These are phyloP conservation scores for Beauveria sp. DNA, from an alignment of 2,329 filamentous ascomycete species.

Conservation along the genomic window DNA sequence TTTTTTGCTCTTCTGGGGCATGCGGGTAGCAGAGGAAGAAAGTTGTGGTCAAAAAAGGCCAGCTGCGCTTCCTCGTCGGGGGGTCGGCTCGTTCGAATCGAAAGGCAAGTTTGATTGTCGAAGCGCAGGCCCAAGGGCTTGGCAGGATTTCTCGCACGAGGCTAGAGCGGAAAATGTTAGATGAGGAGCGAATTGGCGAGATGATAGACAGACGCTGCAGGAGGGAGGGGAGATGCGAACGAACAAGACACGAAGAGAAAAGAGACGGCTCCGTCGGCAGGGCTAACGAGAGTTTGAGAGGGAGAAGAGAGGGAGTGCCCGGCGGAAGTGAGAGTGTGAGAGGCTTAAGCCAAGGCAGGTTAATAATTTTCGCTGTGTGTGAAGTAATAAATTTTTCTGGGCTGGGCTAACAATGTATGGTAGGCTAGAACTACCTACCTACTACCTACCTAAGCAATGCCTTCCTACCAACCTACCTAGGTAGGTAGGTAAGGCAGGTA, in stretches of 20 bases:
- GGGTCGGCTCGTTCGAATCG: slow-evolving; percentile 5
- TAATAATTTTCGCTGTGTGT: slow-evolving; percentile 31
- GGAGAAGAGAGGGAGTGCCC: not conserved
- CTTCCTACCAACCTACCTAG: not conserved
- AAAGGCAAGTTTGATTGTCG: not conserved
- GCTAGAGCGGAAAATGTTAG: not conserved
- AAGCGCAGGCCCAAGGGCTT: not conserved
- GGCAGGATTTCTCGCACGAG: not conserved
- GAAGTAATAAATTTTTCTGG: slow-evolving; percentile 35
- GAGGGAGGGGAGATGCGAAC: not conserved
- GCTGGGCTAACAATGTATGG: slow-evolving; percentile 12
- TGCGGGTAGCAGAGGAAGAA: slow-evolving; percentile 3
- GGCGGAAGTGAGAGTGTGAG: not conserved
- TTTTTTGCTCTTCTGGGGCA: not conserved
- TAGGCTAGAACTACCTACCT: not conserved
- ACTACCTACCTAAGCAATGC: not conserved
- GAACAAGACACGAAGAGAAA: slow-evolving; percentile 1
- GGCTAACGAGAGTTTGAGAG: slow-evolving; percentile 1
- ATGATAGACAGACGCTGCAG: not conserved
- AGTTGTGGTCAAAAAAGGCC: not conserved
- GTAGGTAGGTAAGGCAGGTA: not conserved
- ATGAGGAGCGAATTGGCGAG: not conserved
- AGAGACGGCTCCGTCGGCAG: not conserved
- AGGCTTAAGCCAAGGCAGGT: slow-evolving; percentile 6
- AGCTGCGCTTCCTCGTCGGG: slow-evolving; percentile 3